Conservation (phyloP, 1,139 yeast genomes). For the Saccharomyces uvarum region DNA sequence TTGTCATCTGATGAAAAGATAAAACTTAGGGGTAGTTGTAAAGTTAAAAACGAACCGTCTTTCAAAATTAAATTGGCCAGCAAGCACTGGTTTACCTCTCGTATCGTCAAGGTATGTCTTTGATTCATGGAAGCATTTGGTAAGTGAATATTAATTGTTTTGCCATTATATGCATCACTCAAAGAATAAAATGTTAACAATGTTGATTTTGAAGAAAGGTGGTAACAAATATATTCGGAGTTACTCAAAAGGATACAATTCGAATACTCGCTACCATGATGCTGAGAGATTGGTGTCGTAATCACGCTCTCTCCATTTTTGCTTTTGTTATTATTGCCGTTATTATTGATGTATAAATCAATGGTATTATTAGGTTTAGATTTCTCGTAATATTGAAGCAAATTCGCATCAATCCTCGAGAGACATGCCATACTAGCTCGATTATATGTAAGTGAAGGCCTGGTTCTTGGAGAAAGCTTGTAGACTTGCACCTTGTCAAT, state of each 20-base stretch:
- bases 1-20: slow-evolving; percentile 11
- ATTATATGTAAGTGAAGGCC: background rate
- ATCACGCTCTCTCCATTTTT: slow-evolving; percentile 1
- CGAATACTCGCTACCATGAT: slow-evolving; percentile 16
- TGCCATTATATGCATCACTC: slow-evolving; percentile 16
- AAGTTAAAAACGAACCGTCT: slow-evolving; percentile 34
- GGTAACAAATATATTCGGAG: slow-evolving; percentile 22
- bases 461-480: background rate
- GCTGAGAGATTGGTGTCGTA: background rate
- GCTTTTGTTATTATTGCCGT: slow-evolving; percentile 2
- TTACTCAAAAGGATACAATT: slow-evolving; percentile 15
- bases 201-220: slow-evolving; percentile 18
- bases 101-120: slow-evolving; percentile 20
- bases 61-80: slow-evolving; percentile 21
- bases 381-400: slow-evolving; percentile 13
- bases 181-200: slow-evolving; percentile 21
- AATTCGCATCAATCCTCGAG: slow-evolving; percentile 21
- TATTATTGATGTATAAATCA: slow-evolving; percentile 12
- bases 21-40: slow-evolving; percentile 29
- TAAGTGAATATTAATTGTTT: slow-evolving; percentile 21
- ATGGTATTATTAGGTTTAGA: slow-evolving; percentile 10
- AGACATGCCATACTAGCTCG: background rate
- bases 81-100: slow-evolving; percentile 13
- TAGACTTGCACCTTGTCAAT: background rate
- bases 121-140: slow-evolving; percentile 22